Conservation (phyloP, 2,329 filamentous ascomycete genomes). For the Aspergillus eucalypticola region DNA sequence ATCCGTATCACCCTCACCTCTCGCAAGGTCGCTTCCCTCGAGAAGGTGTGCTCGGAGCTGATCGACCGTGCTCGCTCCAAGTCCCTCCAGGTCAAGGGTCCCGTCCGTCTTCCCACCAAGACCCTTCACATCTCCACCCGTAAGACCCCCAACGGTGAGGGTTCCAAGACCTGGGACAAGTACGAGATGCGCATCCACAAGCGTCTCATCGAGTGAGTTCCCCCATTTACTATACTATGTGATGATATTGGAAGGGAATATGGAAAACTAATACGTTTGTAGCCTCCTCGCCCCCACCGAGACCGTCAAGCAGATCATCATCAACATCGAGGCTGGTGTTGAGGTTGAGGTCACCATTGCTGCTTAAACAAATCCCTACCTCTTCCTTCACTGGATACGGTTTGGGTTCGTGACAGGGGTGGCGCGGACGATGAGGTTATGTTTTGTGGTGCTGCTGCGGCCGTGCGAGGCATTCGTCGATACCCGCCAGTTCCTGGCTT, state of each 20-base stretch:
- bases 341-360: constrained; percentile 57
- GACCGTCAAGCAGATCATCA: constrained; percentile 58
- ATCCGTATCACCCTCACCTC: constrained; percentile 97
- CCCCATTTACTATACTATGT: no score
- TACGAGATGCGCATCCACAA: constrained; percentile 99
- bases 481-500: constrained; percentile 35
- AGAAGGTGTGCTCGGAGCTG: constrained; percentile 98
- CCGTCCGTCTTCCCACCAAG: constrained; percentile 97
- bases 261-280: constrained; percentile 17
- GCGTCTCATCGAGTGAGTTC: constrained; percentile 84
- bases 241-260: no score
- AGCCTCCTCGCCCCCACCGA: constrained; percentile 95
- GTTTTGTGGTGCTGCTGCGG: constrained; percentile 19
- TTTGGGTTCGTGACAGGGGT: constrained; percentile 13
- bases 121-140: constrained; percentile 94
- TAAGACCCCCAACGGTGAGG: constrained; percentile 99
- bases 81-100: constrained; percentile 97
- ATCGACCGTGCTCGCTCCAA: constrained; percentile 98
- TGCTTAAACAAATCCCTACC: constrained; percentile 42
- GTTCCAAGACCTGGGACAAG: constrained; percentile 99
- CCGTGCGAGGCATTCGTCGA: constrained; percentile 22
- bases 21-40: constrained; percentile 91
- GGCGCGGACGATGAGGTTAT: constrained; percentile 18
- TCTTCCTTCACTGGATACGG: no score
- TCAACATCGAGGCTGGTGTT: constrained; percentile 56